Evolutionary conservation across 768 basidiomycete species (phyloP), one percentile per base, ranked within the genome.

Genomic region (Panus rudis): DNA sequence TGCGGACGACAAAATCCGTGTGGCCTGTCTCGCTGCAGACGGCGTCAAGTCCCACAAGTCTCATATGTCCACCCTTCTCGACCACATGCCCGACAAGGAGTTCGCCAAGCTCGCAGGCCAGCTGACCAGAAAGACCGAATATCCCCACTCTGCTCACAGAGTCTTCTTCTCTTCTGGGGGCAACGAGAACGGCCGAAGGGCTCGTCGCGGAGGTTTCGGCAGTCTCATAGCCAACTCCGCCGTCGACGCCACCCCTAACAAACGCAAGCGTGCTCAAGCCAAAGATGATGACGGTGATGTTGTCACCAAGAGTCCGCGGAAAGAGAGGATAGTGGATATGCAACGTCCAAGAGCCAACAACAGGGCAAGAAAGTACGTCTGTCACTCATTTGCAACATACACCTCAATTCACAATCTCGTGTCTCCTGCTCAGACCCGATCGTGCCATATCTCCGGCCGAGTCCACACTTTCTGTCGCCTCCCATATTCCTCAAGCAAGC

Each of bases 1-100:
- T 21, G 89, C 88, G 42, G 94, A 97, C 63, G 96, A 98, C 78
- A 97, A 97, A 72, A 94, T 97, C 63, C 79, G 91, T 56, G 90
- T 94, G 47, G 91, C 91, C 16, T 90, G 84, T 52, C 83, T 81
- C 50, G 92, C 92, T 21, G 88, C 89, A 27, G 92, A 97, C 68
- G 84, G 79, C 54, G 80, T 97, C 63, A 78, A 81, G 55, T 63
- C 65, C 7, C 80, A 87, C 61, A 65, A 71, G 35, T 58, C 59
- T 47, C 80, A 88, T 54, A 75, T 88, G 57, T 69, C 70, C 38
- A 65, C 70, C 19, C 73, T 89, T 25, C 67, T 85, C 8, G 75
- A 75, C 47, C 67, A 73, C 46, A 61, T 87, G 6, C 84, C 84
- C 17, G 75, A 71, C 46, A 80, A 82, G 51, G 79, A 86, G 60